These are phyloP conservation scores for Mycena filopes DNA, from an alignment of 768 basidiomycete genomes.

Conservation along the genomic window DNA sequence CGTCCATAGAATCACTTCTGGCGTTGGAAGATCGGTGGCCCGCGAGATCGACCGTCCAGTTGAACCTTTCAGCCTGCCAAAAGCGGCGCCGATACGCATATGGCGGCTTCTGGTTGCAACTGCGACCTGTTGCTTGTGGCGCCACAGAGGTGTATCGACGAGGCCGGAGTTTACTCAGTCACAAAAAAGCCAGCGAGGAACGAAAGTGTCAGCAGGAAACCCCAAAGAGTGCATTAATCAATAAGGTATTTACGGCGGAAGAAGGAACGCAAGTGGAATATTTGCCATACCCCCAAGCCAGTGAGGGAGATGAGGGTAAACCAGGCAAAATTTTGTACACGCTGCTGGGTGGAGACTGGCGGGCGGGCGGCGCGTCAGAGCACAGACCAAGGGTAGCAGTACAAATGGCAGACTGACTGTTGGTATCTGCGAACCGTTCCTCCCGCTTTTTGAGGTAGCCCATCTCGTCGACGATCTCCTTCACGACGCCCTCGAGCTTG, in stretches of 20 bases:
- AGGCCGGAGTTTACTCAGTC: too few relatives aligned
- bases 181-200: too few relatives aligned
- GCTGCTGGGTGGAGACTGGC: conserved; percentile 88
- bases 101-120: too few relatives aligned
- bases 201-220: neutral
- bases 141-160: too few relatives aligned
- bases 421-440: conserved; percentile 87
- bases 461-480: conserved; percentile 95
- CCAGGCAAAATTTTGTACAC: conserved; percentile 94
- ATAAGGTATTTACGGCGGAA: conserved; percentile 97
- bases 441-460: conserved; percentile 92
- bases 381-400: neutral
- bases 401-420: conserved; percentile 68
- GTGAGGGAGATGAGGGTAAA: conserved; percentile 85
- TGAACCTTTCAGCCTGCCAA: too few relatives aligned
- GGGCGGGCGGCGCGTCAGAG: conserved; percentile 3
- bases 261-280: conserved; percentile 92
- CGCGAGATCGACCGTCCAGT: too few relatives aligned
- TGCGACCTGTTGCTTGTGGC: too few relatives aligned
- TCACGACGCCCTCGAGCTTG: conserved; percentile 93
- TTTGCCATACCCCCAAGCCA: conserved; percentile 91
- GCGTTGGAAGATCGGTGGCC: too few relatives aligned
- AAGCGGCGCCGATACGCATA: too few relatives aligned
- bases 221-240: conserved; percentile 56
- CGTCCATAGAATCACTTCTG: too few relatives aligned